Evolutionary conservation across 148 eudicot genomes (phyloP), one percentile per base, ranked within the genome.

Genomic region (Selenicereus undatus): DNA sequence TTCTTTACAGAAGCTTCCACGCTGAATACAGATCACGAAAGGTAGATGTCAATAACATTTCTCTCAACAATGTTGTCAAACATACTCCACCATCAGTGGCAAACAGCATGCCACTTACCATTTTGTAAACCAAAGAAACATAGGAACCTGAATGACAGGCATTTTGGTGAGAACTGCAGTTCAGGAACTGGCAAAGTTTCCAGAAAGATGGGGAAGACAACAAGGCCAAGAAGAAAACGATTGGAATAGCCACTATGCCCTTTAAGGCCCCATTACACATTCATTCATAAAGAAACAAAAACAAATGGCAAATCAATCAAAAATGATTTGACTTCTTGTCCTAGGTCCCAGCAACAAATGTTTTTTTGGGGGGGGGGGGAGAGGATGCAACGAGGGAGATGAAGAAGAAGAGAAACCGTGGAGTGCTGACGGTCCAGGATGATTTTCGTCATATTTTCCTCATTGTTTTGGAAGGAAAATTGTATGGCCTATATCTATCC

Each of bases 1-100:
- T 68, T 77, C 86, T 74, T 89, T 82, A 90, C 87, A 87, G 73
- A 50, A 90, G 82, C 82, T 90, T 87, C 93, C 93, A 90, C 4
- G 86, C 93, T 90, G 91, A 64, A 64, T 29, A 81, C 48, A 77
- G 64, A 64, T 10, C 22, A 66, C 22, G 30, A 13, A 30, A 27
- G 43, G 76, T 43, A 70, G 0, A 69, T 30, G 27, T 79, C 30
- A 62, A 27, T 45, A 52, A 17, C 56, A 13, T 32, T 26, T 62
- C 36, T 22, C 10, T n/a, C 29, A 24, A 78, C 60, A 26, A 51
- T 26, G 30, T 14, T 13, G 39, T 6, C 36, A 74, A 74, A 24
- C 29, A 48, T 24, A 24, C 17, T 72, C 51, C 9, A 72, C 45
- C 14, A 72, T 43, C 27, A 42, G 16, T 72, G n/a, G 16, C 2